A percentile compares a stretch with the other conserved stretches of the same genome.
Evolutionary conservation across 2,329 filamentous ascomycete species (phyloP).

Genomic region (Claviceps africana): DNA sequence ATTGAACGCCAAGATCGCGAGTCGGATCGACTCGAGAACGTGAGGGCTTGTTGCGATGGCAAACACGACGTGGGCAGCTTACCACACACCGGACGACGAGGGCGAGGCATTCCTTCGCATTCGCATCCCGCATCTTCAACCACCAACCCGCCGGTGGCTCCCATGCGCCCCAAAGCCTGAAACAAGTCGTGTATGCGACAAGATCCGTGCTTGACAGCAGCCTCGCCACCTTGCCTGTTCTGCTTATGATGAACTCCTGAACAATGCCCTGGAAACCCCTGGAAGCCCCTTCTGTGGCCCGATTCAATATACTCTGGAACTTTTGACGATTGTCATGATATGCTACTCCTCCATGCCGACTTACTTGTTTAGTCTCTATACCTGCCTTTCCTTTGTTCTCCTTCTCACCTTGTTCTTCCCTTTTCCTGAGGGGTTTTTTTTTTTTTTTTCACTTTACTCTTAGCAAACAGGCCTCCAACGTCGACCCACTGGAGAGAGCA

Average conservation of each 20-base stretch:
- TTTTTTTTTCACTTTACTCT: not conserved
- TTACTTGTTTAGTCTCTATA: not conserved
- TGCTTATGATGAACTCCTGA: not conserved
- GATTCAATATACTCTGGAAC: not conserved
- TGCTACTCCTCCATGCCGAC: not conserved
- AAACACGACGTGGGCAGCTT: slow-evolving; percentile 61
- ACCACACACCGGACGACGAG: slow-evolving; percentile 31
- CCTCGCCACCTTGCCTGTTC: not conserved
- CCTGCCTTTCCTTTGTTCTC: not conserved
- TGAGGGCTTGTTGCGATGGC: slow-evolving; percentile 95
- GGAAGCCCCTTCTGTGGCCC: not conserved
- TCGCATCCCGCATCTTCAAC: slow-evolving; percentile 23
- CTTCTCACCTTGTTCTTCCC: not conserved
- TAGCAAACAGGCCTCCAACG: not conserved
- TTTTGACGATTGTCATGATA: slow-evolving; percentile 5
- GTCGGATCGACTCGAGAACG: slow-evolving; percentile 76
- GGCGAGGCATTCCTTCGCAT: slow-evolving; percentile 26
- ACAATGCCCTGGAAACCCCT: not conserved
- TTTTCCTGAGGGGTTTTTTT: not conserved
- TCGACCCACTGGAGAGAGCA: not conserved
- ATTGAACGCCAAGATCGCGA: slow-evolving; percentile 68
- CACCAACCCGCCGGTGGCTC: slow-evolving; percentile 21
- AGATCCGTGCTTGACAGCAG: not conserved
- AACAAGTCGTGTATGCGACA: not conserved
- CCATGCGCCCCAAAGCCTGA: slow-evolving; percentile 22